Evolutionary conservation across 139 green algal species (phyloP).

Genomic region (Mesotaenium endlicherianum): DNA sequence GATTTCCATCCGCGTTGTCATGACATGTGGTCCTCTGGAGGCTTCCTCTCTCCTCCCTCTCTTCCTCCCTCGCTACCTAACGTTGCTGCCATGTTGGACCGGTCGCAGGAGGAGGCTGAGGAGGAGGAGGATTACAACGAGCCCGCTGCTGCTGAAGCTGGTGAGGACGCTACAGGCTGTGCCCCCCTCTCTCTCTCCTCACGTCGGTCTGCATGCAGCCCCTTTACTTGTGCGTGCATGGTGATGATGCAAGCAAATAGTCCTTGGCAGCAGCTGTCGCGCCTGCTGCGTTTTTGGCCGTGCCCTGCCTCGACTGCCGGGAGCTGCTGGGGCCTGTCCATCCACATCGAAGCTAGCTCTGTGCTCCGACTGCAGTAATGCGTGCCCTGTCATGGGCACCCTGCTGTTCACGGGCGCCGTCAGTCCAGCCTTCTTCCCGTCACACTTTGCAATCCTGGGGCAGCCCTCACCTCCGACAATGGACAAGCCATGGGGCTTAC

Average conservation of each 20-base stretch:
- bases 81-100: background rate
- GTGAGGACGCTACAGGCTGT: background rate
- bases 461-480: no score
- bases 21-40: no score
- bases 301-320: background rate
- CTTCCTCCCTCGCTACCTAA: background rate
- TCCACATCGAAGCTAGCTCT: background rate
- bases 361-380: background rate
- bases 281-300: background rate
- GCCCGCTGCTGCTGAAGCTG: background rate
- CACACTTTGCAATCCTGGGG: no score
- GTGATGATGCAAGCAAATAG: background rate
- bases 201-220: background rate
- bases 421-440: no score
- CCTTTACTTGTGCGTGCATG: no score
- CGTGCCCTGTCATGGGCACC: background rate
- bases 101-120: background rate
- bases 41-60: no score
- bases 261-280: background rate
- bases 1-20: background rate
- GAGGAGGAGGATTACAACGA: constrained; percentile 31
- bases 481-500: no score
- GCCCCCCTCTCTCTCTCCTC: background rate
- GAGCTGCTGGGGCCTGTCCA: background rate
- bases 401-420: no score